Evolutionary conservation across 177 flowering plant genomes (phyloP).

Genomic region (Vitis hybrid): DNA sequence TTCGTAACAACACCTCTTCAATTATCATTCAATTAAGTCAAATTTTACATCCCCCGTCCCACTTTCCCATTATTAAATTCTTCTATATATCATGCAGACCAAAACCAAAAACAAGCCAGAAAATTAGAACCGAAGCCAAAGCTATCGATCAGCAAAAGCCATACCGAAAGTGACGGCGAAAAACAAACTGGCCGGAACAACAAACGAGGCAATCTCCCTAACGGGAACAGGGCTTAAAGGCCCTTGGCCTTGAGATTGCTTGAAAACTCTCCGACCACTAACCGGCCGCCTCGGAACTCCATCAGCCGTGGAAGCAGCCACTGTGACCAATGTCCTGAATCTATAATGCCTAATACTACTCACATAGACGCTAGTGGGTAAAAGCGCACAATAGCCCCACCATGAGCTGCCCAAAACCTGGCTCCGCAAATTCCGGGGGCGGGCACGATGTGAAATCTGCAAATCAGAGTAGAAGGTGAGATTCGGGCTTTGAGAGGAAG

Average conservation of each 20-base stretch:
- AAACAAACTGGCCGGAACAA: constrained; percentile 60
- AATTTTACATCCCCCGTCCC: no score
- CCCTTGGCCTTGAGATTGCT: constrained; percentile 50
- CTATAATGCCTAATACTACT: constrained; percentile 14
- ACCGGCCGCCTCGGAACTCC: constrained; percentile 27
- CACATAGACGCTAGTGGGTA: neutral
- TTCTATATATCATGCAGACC: neutral
- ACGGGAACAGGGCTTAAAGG: constrained; percentile 24
- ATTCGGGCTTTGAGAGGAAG: neutral
- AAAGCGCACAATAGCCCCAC: constrained; percentile 3
- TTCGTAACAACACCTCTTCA: no score
- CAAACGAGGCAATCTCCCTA: constrained; percentile 46
- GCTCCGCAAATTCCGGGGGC: constrained; percentile 7
- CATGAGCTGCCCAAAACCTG: neutral
- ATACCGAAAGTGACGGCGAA: constrained; percentile 68
- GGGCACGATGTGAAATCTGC: constrained; percentile 14
- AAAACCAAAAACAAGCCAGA: neutral
- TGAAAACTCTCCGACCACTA: constrained; percentile 52
- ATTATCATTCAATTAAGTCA: no score
- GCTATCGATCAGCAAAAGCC: neutral
- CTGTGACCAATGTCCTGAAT: constrained; percentile 20
- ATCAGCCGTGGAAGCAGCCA: constrained; percentile 23
- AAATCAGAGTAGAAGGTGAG: neutral
- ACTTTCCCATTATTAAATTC: neutral
- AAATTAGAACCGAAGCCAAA: neutral